Percentiles rank a stretch among this genome's conserved stretches.
phyloP scores from a whole-genome alignment of 2,329 filamentous ascomycete species.

The Huntiella decipiens region DNA sequence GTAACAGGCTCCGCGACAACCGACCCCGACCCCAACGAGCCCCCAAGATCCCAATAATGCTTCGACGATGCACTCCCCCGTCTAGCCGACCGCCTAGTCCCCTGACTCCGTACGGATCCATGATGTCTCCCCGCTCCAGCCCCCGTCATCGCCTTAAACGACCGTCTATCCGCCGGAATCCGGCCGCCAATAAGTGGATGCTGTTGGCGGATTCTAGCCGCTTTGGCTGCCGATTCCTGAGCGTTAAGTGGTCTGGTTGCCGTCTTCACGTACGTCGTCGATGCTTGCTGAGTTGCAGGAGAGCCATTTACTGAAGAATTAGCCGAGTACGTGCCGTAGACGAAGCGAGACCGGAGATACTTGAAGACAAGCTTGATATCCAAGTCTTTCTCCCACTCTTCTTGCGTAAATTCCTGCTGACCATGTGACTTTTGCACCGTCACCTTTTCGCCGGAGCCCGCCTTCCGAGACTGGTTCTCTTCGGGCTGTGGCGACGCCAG shows the following conservation, averaged over 20 bases:
- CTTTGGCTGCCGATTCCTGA: conserved; percentile 54
- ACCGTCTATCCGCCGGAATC: conserved; percentile 32
- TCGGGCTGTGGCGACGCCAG: conserved; percentile 11
- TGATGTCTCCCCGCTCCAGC: conserved; percentile 22
- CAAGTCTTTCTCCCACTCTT: conserved; percentile 87
- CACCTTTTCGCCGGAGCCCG: neutral
- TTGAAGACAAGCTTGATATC: conserved; percentile 84
- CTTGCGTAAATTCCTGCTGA: conserved; percentile 32
- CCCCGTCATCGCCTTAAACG: conserved; percentile 33
- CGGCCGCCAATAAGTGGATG: conserved; percentile 63
- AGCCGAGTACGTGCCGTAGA: conserved; percentile 25
- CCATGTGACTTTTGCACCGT: neutral
- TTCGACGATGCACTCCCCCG: conserved; percentile 53
- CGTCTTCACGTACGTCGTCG: neutral
- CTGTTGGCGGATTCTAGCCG: conserved; percentile 69
- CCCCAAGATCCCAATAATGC: conserved; percentile 86
- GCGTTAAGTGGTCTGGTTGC: conserved; percentile 22
- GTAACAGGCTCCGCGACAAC: conserved; percentile 28
- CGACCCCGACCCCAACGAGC: conserved; percentile 57
- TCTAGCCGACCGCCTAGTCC: conserved; percentile 52
- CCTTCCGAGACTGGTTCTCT: neutral
- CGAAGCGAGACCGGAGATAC: conserved; percentile 61
- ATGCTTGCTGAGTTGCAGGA: conserved; percentile 27
- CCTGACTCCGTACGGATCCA: conserved; percentile 64
- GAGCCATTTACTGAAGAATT: conserved; percentile 19